A percentile compares a stretch with the other conserved stretches of the same genome.
Evolutionary conservation across 2,329 filamentous ascomycete species (phyloP).

Genomic region (Neurospora sp.): DNA sequence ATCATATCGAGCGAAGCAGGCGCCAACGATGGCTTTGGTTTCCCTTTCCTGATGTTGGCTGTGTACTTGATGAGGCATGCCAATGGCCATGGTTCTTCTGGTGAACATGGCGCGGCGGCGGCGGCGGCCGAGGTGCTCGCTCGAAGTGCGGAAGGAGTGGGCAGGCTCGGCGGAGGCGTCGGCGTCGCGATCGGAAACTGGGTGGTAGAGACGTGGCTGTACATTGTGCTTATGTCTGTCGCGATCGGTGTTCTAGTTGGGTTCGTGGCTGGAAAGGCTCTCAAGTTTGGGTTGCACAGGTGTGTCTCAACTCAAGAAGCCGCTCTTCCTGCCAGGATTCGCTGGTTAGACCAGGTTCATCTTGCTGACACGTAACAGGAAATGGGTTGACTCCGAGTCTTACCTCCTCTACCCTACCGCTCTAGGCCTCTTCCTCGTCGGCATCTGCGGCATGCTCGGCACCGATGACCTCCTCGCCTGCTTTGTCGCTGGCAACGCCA

Average conservation of each 20-base stretch:
- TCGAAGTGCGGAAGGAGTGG: constrained; percentile 28
- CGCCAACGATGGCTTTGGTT: constrained; percentile 53
- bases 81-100: constrained; percentile 17
- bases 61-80: constrained; percentile 47
- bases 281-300: too few relatives aligned
- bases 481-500: constrained; percentile 46
- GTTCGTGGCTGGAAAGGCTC: too few relatives aligned
- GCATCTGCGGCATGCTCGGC: constrained; percentile 46
- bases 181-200: constrained; percentile 45
- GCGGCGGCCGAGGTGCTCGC: constrained; percentile 4
- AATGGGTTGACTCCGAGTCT: constrained; percentile 46
- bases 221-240: constrained; percentile 21
- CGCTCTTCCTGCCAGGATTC: too few relatives aligned
- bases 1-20: constrained; percentile 54
- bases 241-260: too few relatives aligned
- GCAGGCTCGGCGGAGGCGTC: constrained; percentile 41
- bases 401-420: constrained; percentile 43
- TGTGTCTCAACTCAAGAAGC: too few relatives aligned
- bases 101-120: background rate
- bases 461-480: constrained; percentile 52
- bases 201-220: constrained; percentile 51
- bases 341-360: background rate
- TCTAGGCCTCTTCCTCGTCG: constrained; percentile 46
- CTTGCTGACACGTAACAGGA: constrained; percentile 15
- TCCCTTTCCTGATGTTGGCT: constrained; percentile 51